These are phyloP conservation scores for Gloeopeniophorella convolvens DNA, from an alignment of 768 basidiomycete genomes.

Conservation along the genomic window DNA sequence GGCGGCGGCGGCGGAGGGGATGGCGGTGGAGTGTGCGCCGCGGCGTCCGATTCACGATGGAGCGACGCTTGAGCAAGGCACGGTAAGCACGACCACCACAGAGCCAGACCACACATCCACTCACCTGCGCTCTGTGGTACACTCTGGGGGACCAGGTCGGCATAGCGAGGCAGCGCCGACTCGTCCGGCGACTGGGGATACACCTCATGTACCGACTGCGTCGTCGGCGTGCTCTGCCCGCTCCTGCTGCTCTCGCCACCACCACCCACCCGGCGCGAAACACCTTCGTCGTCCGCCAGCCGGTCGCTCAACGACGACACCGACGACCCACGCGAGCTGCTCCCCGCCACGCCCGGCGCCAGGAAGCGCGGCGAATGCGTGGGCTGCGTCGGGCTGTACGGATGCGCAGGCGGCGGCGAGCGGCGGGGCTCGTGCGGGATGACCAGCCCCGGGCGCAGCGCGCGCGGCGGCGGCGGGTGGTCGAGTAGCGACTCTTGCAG, in stretches of 20 bases:
- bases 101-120: background rate
- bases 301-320: conserved; percentile 3
- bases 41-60: background rate
- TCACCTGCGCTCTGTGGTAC: background rate
- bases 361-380: background rate
- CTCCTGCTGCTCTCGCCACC: conserved; percentile 40
- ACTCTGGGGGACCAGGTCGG: conserved; percentile 2
- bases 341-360: background rate
- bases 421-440: too few species aligned
- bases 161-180: background rate
- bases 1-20: too few species aligned
- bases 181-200: background rate
- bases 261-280: conserved; percentile 34
- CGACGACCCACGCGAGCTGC: background rate
- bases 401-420: background rate
- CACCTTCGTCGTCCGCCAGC: conserved; percentile 37
- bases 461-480: background rate
- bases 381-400: background rate
- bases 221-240: background rate
- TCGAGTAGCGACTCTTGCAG: conserved; percentile 8
- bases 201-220: background rate
- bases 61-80: background rate
- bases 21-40: background rate
- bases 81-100: background rate
- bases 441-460: background rate